Evolutionary conservation across 208 protist genomes (phyloP).

Genomic region (Acanthamoeba castellanii): DNA sequence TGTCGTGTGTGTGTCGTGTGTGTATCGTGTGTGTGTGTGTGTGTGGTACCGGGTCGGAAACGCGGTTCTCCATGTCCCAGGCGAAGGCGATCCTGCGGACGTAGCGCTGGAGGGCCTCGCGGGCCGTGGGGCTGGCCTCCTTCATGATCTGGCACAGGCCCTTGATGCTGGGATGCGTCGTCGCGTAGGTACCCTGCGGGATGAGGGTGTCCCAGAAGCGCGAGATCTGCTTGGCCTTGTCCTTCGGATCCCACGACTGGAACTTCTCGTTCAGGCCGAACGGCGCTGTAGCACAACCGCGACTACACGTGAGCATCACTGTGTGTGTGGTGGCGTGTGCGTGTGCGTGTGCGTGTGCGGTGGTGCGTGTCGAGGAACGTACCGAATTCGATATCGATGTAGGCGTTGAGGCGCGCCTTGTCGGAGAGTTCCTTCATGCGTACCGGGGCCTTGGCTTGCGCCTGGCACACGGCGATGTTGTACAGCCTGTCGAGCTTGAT

Average conservation of each 20-base stretch:
- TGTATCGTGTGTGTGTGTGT: neutral
- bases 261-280: slow-evolving; percentile 39
- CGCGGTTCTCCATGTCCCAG: slow-evolving; percentile 47
- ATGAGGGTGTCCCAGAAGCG: slow-evolving; percentile 60
- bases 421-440: slow-evolving; percentile 52
- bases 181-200: neutral
- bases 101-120: slow-evolving; percentile 54
- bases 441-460: neutral
- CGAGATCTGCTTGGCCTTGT: slow-evolving; percentile 3
- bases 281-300: neutral
- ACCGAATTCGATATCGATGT: slow-evolving; percentile 64
- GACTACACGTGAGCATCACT: too few relatives aligned
- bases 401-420: slow-evolving; percentile 38
- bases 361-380: neutral
- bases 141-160: slow-evolving; percentile 7
- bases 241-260: neutral
- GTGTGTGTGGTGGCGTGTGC: neutral
- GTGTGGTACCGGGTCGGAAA: neutral
- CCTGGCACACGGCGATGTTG: slow-evolving; percentile 46
- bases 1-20: too few relatives aligned
- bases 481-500: slow-evolving; percentile 6
- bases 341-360: neutral
- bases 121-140: neutral
- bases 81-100: slow-evolving; percentile 9
- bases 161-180: neutral